Percentiles rank a stretch among this genome's conserved stretches.
Evolutionary conservation across 257 asterid genomes (phyloP).

Genomic region (Gardenia jasminoides): DNA sequence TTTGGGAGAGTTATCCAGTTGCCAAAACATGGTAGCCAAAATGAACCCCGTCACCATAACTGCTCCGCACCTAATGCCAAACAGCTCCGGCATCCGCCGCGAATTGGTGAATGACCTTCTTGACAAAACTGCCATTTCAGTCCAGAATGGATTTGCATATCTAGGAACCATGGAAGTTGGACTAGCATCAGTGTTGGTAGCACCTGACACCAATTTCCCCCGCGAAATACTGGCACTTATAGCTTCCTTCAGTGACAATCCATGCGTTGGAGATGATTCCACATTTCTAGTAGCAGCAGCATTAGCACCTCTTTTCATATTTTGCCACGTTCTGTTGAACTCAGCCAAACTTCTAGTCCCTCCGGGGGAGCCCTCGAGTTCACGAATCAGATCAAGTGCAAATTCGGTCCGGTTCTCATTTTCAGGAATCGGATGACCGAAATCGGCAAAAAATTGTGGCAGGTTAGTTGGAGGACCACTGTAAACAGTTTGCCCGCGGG

Average conservation of each 20-base stretch:
- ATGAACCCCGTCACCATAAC: slow-evolving; percentile 68
- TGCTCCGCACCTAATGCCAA: slow-evolving; percentile 50
- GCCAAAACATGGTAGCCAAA: slow-evolving; percentile 67
- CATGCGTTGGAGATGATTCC: slow-evolving; percentile 11
- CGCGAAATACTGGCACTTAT: slow-evolving; percentile 68
- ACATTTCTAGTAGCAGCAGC: too few relatives aligned
- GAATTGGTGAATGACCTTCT: slow-evolving; percentile 60
- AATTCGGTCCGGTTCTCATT: slow-evolving; percentile 66
- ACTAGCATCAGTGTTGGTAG: slow-evolving; percentile 20
- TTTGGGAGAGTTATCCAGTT: slow-evolving; percentile 61
- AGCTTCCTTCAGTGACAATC: slow-evolving; percentile 58
- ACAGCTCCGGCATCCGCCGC: slow-evolving; percentile 64
- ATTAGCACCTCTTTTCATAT: slow-evolving; percentile 22
- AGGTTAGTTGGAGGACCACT: slow-evolving; percentile 64
- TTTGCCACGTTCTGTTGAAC: slow-evolving; percentile 62
- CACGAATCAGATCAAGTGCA: slow-evolving; percentile 69
- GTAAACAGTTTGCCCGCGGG: slow-evolving; percentile 71
- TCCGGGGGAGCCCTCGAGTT: slow-evolving; percentile 61
- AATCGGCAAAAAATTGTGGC: slow-evolving; percentile 58
- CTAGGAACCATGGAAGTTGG: slow-evolving; percentile 45
- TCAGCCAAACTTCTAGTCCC: slow-evolving; percentile 69
- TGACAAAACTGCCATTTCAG: slow-evolving; percentile 49
- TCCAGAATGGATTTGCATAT: slow-evolving; percentile 65
- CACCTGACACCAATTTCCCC: slow-evolving; percentile 74
- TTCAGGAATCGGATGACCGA: slow-evolving; percentile 74